Evolutionary conservation across 306 rosid genomes (phyloP).

Genomic region (Datisca glomerata): DNA sequence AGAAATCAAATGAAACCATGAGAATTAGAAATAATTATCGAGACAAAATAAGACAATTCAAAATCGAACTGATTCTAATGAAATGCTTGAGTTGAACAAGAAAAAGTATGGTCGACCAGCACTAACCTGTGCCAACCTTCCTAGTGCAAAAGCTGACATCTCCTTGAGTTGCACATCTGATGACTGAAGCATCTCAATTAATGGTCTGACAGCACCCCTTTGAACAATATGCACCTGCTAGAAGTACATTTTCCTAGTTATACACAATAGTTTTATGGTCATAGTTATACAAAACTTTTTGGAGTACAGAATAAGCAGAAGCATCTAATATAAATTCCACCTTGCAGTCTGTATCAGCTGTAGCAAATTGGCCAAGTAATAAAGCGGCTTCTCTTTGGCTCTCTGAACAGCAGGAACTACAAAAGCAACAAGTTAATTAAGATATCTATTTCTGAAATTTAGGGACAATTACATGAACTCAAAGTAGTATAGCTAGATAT

Average conservation of each 20-base stretch:
- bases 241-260: conserved; percentile 4
- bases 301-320: too few species aligned
- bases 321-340: too few species aligned
- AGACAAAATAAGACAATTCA: too few species aligned
- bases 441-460: too few species aligned
- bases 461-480: conserved; percentile 9
- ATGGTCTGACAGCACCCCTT: conserved; percentile 94
- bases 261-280: too few species aligned
- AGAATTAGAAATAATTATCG: too few species aligned
- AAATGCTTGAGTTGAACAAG: too few species aligned
- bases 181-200: conserved; percentile 97
- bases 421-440: conserved; percentile 1
- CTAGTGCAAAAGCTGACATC: conserved; percentile 98
- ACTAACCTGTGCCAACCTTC: conserved; percentile 98
- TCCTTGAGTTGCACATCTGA: conserved; percentile 85
- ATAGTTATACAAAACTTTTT: neutral
- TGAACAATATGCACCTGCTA: conserved; percentile 95
- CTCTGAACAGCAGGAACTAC: conserved; percentile 89
- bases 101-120: too few species aligned
- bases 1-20: too few species aligned
- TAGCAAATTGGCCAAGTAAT: conserved; percentile 97
- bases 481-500: conserved; percentile 1
- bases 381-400: conserved; percentile 98
- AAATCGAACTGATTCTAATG: too few species aligned
- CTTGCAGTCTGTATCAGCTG: conserved; percentile 98